Percentiles rank a stretch among this genome's conserved stretches.
Evolutionary conservation across 2,329 filamentous ascomycete species (phyloP).

Genomic region (Neopestalotiopsis rosae): DNA sequence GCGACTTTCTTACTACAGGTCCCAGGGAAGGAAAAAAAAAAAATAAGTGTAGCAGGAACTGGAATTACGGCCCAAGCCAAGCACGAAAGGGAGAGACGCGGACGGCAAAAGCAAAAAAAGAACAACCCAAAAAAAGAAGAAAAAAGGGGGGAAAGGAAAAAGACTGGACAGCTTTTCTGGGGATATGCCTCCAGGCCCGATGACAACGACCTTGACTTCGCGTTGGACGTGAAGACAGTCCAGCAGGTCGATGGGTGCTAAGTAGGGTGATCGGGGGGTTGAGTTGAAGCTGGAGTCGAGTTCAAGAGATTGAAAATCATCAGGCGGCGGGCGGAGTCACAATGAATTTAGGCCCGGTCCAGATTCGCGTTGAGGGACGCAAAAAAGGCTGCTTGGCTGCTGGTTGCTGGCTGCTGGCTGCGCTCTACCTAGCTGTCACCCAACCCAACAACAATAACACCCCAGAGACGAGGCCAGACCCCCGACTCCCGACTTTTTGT

Average conservation of each 20-base stretch:
- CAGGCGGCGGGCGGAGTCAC: constrained; percentile 16
- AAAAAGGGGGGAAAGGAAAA: constrained; percentile 7
- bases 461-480: neutral
- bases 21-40: constrained; percentile 3
- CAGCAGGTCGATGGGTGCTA: constrained; percentile 12
- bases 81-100: neutral
- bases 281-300: constrained; percentile 16
- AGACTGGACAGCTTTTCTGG: constrained; percentile 14
- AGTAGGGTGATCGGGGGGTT: constrained; percentile 14
- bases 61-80: constrained; percentile 16
- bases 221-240: constrained; percentile 15
- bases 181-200: constrained; percentile 16
- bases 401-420: neutral
- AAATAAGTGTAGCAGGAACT: neutral
- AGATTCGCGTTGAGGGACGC: constrained; percentile 2
- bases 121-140: neutral
- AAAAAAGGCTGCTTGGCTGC: neutral
- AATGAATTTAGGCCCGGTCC: constrained; percentile 16
- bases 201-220: constrained; percentile 17
- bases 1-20: constrained; percentile 7
- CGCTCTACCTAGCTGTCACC: constrained; percentile 10
- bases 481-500: neutral
- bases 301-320: constrained; percentile 14
- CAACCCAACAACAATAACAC: neutral
- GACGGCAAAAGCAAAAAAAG: constrained; percentile 14